phyloP scores from a whole-genome alignment of 768 basidiomycete genomes.

The Boletellus emodensis region DNA sequence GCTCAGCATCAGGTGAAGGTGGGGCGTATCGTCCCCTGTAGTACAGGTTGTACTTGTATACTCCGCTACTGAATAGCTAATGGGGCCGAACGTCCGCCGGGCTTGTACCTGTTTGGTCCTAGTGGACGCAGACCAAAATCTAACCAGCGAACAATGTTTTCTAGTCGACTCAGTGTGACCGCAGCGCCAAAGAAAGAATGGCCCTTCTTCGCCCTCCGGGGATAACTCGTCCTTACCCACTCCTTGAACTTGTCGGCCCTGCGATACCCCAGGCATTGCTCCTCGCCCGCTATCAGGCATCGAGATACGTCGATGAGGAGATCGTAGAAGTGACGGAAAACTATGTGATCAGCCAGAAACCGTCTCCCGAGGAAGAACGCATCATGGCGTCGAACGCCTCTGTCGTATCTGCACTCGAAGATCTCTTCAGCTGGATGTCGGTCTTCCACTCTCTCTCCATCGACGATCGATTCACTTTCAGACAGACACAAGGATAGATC shows the following conservation, averaged over 20 bases:
- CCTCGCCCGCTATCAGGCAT: constrained; percentile 5
- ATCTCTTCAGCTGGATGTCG: constrained; percentile 16
- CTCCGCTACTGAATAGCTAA: no score
- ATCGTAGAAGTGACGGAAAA: constrained; percentile 2
- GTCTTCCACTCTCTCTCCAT: background rate
- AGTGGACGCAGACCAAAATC: no score
- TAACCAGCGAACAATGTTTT: no score
- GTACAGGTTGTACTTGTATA: no score
- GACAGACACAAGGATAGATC: constrained; percentile 13
- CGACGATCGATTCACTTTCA: background rate
- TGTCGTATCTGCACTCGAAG: constrained; percentile 14
- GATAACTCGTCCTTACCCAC: no score
- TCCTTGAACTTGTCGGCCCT: background rate
- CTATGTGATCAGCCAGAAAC: constrained; percentile 11
- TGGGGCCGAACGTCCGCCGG: no score
- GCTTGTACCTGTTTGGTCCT: no score
- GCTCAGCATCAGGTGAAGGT: no score
- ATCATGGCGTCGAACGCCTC: constrained; percentile 4
- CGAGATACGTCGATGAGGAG: background rate
- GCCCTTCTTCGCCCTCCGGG: no score
- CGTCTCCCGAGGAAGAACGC: constrained; percentile 13
- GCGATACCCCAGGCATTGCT: background rate
- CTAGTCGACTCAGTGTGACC: no score
- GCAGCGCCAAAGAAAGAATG: no score
- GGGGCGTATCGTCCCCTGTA: no score